Percentiles rank a stretch among this genome's conserved stretches.
phyloP scores from a whole-genome alignment of 2,329 filamentous ascomycete species.

The Arthrobotrys conoides region DNA sequence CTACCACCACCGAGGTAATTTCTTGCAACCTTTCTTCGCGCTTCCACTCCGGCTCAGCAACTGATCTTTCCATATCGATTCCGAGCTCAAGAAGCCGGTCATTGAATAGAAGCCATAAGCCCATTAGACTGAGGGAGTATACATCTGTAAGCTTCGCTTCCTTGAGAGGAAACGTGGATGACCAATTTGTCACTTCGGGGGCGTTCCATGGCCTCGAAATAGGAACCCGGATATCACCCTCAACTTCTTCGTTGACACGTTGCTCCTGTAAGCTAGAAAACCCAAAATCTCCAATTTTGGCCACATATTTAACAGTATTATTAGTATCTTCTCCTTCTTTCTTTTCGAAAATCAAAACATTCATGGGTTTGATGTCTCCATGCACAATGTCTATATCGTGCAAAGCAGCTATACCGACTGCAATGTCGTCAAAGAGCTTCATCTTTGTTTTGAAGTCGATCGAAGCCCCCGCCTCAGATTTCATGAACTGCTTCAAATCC shows the following conservation, averaged over 20 bases:
- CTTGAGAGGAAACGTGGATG: slow-evolving; percentile 1
- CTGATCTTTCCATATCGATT: slow-evolving; percentile 2
- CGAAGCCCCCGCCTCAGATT: neutral
- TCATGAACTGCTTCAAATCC: slow-evolving; percentile 25
- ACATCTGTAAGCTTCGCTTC: slow-evolving; percentile 56
- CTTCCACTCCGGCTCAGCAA: slow-evolving; percentile 10
- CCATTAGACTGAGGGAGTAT: slow-evolving; percentile 60
- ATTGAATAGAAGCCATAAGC: slow-evolving; percentile 59
- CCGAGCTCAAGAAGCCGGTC: slow-evolving; percentile 1
- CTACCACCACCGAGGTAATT: neutral
- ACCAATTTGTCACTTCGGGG: slow-evolving; percentile 46
- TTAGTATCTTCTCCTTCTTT: neutral
- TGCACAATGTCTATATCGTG: slow-evolving; percentile 56
- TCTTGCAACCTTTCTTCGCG: neutral
- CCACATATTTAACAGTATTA: neutral
- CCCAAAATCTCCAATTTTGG: slow-evolving; percentile 24
- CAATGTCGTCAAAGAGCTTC: slow-evolving; percentile 38
- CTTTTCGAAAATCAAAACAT: slow-evolving; percentile 56
- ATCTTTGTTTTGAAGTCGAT: slow-evolving; percentile 2
- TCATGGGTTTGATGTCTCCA: slow-evolving; percentile 61
- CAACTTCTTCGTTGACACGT: slow-evolving; percentile 7
- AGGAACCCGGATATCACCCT: slow-evolving; percentile 38
- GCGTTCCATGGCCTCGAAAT: slow-evolving; percentile 56
- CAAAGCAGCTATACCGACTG: slow-evolving; percentile 46
- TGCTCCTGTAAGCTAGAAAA: slow-evolving; percentile 37